Percentiles rank a stretch among this genome's conserved stretches.
Conservation (phyloP, 306 rosid genomes). For the Medicago lupulina region DNA sequence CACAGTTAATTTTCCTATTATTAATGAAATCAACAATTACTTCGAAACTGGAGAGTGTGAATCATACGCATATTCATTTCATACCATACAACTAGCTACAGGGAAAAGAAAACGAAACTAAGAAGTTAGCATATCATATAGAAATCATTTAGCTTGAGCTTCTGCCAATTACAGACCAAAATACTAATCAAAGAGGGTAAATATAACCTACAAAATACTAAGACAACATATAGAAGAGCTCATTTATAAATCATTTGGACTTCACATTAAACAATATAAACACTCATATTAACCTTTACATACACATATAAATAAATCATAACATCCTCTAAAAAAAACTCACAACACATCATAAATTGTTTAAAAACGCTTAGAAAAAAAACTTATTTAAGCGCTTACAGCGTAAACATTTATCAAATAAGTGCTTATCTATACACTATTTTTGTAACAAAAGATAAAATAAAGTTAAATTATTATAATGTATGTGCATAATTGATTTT, state of each 20-base stretch:
- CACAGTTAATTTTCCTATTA: neutral
- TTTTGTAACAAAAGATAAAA: neutral
- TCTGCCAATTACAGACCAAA: neutral
- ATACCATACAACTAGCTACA: neutral
- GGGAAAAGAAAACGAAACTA: neutral
- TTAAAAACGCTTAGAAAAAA: neutral
- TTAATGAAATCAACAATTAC: slow-evolving; percentile 6
- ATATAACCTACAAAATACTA: neutral
- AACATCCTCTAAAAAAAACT: neutral
- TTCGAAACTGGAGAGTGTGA: neutral
- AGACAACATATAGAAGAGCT: neutral
- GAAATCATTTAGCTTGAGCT: slow-evolving; percentile 8
- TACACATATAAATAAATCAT: neutral
- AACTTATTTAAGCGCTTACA: neutral
- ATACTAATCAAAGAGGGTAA: neutral
- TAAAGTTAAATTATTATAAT: neutral
- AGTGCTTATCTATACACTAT: neutral
- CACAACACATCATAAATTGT: neutral
- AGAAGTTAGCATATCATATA: neutral
- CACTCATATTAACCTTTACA: neutral
- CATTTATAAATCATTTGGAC: neutral
- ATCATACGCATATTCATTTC: neutral
- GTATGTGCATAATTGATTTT: neutral
- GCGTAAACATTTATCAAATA: neutral
- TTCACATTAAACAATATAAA: neutral